phyloP scores from a whole-genome alignment of 2,329 filamentous ascomycete species.

The Claviceps sp. region DNA sequence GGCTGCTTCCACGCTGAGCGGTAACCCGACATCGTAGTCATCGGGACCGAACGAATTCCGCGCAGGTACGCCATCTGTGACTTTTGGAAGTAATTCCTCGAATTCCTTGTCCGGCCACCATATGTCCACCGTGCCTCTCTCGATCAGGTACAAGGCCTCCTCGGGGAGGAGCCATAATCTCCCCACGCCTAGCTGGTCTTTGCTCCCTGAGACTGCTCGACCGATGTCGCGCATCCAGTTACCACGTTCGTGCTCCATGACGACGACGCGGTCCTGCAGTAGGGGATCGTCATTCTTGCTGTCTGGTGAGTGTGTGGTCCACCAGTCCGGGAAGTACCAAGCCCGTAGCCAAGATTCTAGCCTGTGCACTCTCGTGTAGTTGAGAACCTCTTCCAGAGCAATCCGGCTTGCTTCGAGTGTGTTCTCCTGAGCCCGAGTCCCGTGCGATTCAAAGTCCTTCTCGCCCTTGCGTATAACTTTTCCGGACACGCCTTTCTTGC shows the following conservation, averaged over 20 bases:
- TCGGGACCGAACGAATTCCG: constrained; percentile 15
- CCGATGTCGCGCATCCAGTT: constrained; percentile 68
- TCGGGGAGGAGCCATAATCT: constrained; percentile 79
- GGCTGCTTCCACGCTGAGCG: constrained; percentile 80
- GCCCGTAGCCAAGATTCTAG: constrained; percentile 53
- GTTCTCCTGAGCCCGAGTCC: constrained; percentile 66
- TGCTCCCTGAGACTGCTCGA: constrained; percentile 42
- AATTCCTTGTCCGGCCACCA: constrained; percentile 59
- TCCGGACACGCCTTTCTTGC: constrained; percentile 35
- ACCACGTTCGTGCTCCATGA: constrained; percentile 59
- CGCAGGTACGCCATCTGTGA: constrained; percentile 11
- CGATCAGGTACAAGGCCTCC: constrained; percentile 79
- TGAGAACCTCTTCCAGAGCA: constrained; percentile 81
- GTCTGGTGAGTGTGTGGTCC: constrained; percentile 17
- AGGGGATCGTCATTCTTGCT: constrained; percentile 13
- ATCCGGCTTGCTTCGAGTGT: constrained; percentile 68
- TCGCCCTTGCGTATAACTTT: constrained; percentile 79
- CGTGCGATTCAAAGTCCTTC: constrained; percentile 94
- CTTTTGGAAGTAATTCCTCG: constrained; percentile 31
- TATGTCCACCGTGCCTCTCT: constrained; percentile 76
- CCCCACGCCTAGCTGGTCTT: constrained; percentile 41
- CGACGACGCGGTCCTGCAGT: constrained; percentile 41
- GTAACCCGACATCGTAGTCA: constrained; percentile 52
- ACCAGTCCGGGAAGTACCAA: constrained; percentile 57
- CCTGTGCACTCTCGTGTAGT: constrained; percentile 62